Percentiles rank a stretch among this genome's conserved stretches.
Evolutionary conservation across 2,329 filamentous ascomycete species (phyloP).

Genomic region (Monilinia laxa): DNA sequence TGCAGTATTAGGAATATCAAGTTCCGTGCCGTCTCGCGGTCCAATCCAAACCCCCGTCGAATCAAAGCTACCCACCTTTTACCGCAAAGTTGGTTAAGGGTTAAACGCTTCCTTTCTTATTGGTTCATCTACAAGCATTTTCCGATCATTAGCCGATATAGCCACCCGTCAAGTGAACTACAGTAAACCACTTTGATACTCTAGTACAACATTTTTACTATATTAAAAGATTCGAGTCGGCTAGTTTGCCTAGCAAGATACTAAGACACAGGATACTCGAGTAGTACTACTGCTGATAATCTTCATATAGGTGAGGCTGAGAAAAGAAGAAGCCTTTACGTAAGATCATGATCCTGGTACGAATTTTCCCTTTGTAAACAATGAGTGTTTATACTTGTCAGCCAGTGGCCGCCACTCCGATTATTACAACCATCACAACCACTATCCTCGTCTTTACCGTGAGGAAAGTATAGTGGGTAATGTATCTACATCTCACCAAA

Average conservation of each 20-base stretch:
- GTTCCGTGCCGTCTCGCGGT: no score
- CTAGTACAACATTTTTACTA: no score
- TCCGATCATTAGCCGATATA: no score
- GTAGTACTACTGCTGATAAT: background rate
- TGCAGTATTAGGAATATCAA: no score
- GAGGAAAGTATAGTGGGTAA: background rate
- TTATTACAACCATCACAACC: background rate
- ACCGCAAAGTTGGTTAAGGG: no score
- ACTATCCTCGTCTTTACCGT: background rate
- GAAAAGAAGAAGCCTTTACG: background rate
- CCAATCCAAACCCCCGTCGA: no score
- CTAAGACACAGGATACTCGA: no score
- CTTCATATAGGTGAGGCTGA: background rate
- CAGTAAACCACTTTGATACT: no score
- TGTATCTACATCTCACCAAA: background rate
- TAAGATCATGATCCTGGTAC: conserved; percentile 2
- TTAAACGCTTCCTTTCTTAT: background rate
- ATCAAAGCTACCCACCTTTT: no score
- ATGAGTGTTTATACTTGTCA: background rate
- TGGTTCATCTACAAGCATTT: background rate
- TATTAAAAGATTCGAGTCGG: no score
- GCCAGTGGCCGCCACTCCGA: background rate
- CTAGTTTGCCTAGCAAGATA: no score
- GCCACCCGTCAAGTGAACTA: no score
- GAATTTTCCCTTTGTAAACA: background rate